Evolutionary conservation across 495 filamentous ascomycete genomes (phyloP), one percentile per base, ranked within the genome.

Genomic region (Xylaria grammica): DNA sequence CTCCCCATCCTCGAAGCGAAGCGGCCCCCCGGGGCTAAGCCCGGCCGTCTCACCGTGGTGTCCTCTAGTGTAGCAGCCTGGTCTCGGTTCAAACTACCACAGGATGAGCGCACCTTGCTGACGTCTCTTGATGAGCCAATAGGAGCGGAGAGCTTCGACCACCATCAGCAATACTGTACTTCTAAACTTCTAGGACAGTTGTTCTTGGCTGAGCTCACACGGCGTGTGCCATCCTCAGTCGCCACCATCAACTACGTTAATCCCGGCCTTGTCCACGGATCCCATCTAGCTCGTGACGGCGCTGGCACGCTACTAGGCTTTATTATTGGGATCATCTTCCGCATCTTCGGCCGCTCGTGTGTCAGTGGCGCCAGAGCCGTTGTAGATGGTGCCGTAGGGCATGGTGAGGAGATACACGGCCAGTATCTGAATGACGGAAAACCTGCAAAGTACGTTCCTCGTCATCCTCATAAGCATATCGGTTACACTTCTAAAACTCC

Each of bases 161-260:
- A 74, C 24, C 64, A 67, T 3, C 75, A 79, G 38, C 59, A 57
- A 6, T 83, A 88, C 61, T 67, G 63, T 17, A 53, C 78, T 0
- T 80, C 80, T 1, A 87, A 87, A 65, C 74, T 88, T 1, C 68
- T 88, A 6, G 77, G 80, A 38, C 72, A 85, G 8, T 66, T 87
- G 5, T 69, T 78, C 5, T 67, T 85, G 24, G 75, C 76, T 9
- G 78, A 83, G 60, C 69, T 88, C 1, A 79, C 78, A 1, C 57
- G 63, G 20, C 65, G 55, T 19, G 67, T 72, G 36, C 60, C 63
- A 9, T 22, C 69, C 1, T 65, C 63, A n/a, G 36, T 63, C 13
- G 69, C 65, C 24, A 57, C 61, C 0, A 32, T 72, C 22, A 67
- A 69, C 42, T 36, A 32, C 15, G 64, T 57, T 15, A 66, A 67